These are phyloP conservation scores for Boletus rubropictus DNA, from an alignment of 768 basidiomycete genomes.

Conservation along the genomic window DNA sequence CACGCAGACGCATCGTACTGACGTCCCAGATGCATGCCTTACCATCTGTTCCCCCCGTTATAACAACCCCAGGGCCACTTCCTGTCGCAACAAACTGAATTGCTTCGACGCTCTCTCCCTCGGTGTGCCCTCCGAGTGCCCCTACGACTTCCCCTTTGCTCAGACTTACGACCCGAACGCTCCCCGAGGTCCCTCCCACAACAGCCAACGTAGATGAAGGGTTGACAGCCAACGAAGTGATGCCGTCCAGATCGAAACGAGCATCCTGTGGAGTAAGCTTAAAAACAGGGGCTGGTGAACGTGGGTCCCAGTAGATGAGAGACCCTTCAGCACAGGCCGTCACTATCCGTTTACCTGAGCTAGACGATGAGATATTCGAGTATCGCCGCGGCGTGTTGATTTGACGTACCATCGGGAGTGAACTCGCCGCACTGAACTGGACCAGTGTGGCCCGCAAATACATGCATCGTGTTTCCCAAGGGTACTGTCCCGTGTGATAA, in stretches of 20 bases:
- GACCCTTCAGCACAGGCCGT: slow-evolving; percentile 80
- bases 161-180: slow-evolving; percentile 82
- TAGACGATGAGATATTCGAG: slow-evolving; percentile 3
- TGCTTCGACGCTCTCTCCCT: slow-evolving; percentile 85
- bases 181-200: slow-evolving; percentile 80
- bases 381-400: background rate
- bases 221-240: slow-evolving; percentile 84
- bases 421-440: slow-evolving; percentile 84
- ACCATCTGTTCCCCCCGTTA: slow-evolving; percentile 90
- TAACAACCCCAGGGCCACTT: slow-evolving; percentile 50
- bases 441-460: slow-evolving; percentile 86
- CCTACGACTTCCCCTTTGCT: slow-evolving; percentile 79
- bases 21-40: slow-evolving; percentile 95
- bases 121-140: slow-evolving; percentile 74
- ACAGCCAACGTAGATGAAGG: slow-evolving; percentile 85
- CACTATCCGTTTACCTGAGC: slow-evolving; percentile 76
- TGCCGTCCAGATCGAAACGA: slow-evolving; percentile 75
- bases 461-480: slow-evolving; percentile 91
- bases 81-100: slow-evolving; percentile 67
- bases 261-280: slow-evolving; percentile 68
- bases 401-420: slow-evolving; percentile 71
- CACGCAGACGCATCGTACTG: slow-evolving; percentile 74
- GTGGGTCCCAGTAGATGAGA: slow-evolving; percentile 89
- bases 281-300: slow-evolving; percentile 68
- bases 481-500: slow-evolving; percentile 56